phyloP scores from a whole-genome alignment of 1,284 basidiomycete genomes.

The Malassezia japonica region DNA sequence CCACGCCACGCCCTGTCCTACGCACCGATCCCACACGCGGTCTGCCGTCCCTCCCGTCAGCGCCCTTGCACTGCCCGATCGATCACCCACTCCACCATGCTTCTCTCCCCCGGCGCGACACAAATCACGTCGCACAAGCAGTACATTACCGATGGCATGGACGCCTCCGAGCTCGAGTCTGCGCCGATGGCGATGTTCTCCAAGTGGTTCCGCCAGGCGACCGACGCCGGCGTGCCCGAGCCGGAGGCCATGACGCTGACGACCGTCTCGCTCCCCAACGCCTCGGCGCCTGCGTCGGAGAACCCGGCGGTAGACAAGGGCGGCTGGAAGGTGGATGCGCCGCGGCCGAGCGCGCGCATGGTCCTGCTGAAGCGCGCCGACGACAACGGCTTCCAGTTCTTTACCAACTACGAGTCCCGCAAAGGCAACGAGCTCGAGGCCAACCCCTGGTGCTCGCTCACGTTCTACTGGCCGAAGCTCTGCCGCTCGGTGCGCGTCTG shows the following conservation, averaged over 20 bases:
- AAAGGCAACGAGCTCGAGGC: constrained; percentile 70
- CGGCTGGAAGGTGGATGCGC: constrained; percentile 2
- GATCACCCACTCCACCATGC: neutral
- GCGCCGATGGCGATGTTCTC: constrained; percentile 40
- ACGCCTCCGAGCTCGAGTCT: constrained; percentile 20
- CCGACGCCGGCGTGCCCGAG: constrained; percentile 28
- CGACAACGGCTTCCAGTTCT: constrained; percentile 70
- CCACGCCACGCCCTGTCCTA: too few species aligned
- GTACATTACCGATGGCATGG: constrained; percentile 37
- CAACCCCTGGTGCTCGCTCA: constrained; percentile 62
- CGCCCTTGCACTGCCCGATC: neutral
- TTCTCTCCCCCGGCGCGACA: neutral
- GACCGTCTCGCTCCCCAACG: constrained; percentile 22
- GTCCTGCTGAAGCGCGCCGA: constrained; percentile 80
- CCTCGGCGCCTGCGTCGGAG: constrained; percentile 8
- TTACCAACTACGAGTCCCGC: constrained; percentile 86
- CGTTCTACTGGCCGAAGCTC: constrained; percentile 85
- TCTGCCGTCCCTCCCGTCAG: too few species aligned
- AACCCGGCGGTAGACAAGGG: constrained; percentile 3
- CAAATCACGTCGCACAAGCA: constrained; percentile 38
- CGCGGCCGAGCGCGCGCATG: constrained; percentile 66
- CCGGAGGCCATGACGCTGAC: constrained; percentile 46
- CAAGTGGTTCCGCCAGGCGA: constrained; percentile 36
- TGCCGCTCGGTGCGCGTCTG: constrained; percentile 73
- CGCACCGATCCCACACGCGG: too few species aligned